Evolutionary conservation across 1,284 basidiomycete species (phyloP).

Genomic region (Cutaneotrichosporon dermatis): DNA sequence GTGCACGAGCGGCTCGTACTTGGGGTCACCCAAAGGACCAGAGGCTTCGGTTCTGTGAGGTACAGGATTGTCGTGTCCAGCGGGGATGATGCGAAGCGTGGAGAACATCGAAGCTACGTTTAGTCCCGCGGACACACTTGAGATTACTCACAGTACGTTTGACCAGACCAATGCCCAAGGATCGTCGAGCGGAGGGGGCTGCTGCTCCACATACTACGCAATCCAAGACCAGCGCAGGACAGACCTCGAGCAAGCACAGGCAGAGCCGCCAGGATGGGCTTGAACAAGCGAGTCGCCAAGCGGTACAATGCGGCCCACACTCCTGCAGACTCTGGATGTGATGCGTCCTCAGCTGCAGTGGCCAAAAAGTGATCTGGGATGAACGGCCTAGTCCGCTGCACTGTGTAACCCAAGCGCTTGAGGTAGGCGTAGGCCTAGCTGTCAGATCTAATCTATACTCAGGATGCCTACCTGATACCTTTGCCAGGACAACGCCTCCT

Average conservation of each 20-base stretch:
- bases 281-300: too few relatives aligned
- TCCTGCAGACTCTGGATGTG: too few relatives aligned
- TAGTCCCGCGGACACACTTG: too few relatives aligned
- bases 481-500: conserved; percentile 71
- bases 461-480: conserved; percentile 67
- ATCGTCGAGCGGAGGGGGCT: not conserved
- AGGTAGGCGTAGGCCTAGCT: conserved; percentile 83
- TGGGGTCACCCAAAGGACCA: conserved; percentile 8
- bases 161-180: conserved; percentile 12
- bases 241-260: too few relatives aligned
- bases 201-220: too few relatives aligned
- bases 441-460: not conserved
- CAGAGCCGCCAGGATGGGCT: too few relatives aligned
- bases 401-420: conserved; percentile 82
- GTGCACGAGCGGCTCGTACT: conserved; percentile 27
- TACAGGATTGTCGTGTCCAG: conserved; percentile 51
- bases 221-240: too few relatives aligned
- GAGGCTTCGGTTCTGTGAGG: conserved; percentile 10
- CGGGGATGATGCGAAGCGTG: conserved; percentile 68
- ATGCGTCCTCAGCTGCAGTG: not conserved
- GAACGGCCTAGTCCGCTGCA: conserved; percentile 58
- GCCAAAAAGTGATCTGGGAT: conserved; percentile 34
- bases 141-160: conserved; percentile 28
- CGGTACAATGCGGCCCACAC: too few relatives aligned
- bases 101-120: conserved; percentile 62